Percentiles rank a stretch among this genome's conserved stretches.
These are phyloP conservation scores for Hypoxylon cercidicola DNA, from an alignment of 495 filamentous ascomycete genomes.

Conservation along the genomic window DNA sequence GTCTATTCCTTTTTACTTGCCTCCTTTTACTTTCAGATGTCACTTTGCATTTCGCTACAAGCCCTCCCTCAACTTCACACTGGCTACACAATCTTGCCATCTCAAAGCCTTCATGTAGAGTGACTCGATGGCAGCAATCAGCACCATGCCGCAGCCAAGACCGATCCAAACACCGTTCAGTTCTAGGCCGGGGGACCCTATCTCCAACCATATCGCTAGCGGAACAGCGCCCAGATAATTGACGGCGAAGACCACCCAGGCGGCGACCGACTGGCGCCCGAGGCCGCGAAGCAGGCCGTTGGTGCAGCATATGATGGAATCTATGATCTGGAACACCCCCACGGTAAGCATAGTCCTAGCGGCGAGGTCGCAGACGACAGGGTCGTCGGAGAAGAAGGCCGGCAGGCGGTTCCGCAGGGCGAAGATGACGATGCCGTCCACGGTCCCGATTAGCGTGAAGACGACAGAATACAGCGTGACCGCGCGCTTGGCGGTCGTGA, in stretches of 20 bases:
- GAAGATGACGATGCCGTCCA: constrained; percentile 49
- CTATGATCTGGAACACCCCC: constrained; percentile 50
- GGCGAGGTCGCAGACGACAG: constrained; percentile 41
- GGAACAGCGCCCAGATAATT: constrained; percentile 81
- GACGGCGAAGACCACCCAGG: constrained; percentile 74
- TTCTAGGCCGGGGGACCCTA: constrained; percentile 66
- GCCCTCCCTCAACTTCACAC: constrained; percentile 39
- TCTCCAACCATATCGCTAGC: constrained; percentile 71
- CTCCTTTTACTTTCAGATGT: too few relatives aligned
- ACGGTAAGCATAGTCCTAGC: constrained; percentile 53
- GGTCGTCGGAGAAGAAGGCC: constrained; percentile 52
- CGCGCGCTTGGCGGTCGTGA: constrained; percentile 46
- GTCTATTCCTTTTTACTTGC: background rate
- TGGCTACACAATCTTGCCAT: constrained; percentile 46
- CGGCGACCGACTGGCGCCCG: constrained; percentile 75
- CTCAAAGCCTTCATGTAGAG: constrained; percentile 43
- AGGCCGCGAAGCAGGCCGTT: constrained; percentile 77
- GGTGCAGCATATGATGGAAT: constrained; percentile 54
- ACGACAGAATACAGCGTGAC: constrained; percentile 46
- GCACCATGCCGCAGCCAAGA: constrained; percentile 66
- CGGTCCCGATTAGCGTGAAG: constrained; percentile 42
- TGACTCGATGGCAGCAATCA: constrained; percentile 48
- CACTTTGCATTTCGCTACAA: background rate
- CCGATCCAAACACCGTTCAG: constrained; percentile 76
- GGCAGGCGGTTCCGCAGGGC: constrained; percentile 47